Percentiles rank a stretch among this genome's conserved stretches.
phyloP scores from a whole-genome alignment of 2,329 filamentous ascomycete genomes.

The Didymella pinodella region DNA sequence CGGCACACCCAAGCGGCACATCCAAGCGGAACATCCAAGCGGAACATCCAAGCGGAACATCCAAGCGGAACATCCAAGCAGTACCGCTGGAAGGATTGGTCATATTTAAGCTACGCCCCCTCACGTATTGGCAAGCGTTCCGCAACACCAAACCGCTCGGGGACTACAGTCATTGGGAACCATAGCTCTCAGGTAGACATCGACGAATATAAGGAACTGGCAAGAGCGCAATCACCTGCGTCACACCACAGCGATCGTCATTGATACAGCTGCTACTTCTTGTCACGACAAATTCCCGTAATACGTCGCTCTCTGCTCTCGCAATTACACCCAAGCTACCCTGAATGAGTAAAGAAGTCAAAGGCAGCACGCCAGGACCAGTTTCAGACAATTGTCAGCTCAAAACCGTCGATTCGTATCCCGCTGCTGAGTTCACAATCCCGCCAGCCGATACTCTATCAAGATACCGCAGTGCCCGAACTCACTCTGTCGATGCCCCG shows the following conservation, averaged over 20 bases:
- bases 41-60: background rate
- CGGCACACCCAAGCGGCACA: conserved; percentile 14
- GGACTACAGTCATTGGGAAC: conserved; percentile 16
- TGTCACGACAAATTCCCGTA: background rate
- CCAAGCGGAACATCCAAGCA: conserved; percentile 9
- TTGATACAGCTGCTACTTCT: conserved; percentile 2
- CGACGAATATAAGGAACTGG: conserved; percentile 5
- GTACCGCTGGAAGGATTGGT: conserved; percentile 21
- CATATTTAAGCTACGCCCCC: conserved; percentile 27
- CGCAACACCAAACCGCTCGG: conserved; percentile 23
- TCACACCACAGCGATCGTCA: conserved; percentile 4
- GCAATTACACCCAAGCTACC: conserved; percentile 6
- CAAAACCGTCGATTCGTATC: conserved; percentile 39
- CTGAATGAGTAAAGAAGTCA: conserved; percentile 45
- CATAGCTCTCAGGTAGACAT: conserved; percentile 19
- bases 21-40: background rate
- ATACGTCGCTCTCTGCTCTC: conserved; percentile 6
- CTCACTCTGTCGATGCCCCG: conserved; percentile 47
- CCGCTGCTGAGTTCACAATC: conserved; percentile 45
- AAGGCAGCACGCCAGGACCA: conserved; percentile 58
- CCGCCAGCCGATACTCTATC: conserved; percentile 38
- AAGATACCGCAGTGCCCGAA: conserved; percentile 49
- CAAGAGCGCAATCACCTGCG: conserved; percentile 7
- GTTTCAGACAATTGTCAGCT: conserved; percentile 33
- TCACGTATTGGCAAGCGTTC: conserved; percentile 9